These are phyloP conservation scores for Sclerotinia minor DNA, from an alignment of 2,329 filamentous ascomycete genomes.

Conservation along the genomic window DNA sequence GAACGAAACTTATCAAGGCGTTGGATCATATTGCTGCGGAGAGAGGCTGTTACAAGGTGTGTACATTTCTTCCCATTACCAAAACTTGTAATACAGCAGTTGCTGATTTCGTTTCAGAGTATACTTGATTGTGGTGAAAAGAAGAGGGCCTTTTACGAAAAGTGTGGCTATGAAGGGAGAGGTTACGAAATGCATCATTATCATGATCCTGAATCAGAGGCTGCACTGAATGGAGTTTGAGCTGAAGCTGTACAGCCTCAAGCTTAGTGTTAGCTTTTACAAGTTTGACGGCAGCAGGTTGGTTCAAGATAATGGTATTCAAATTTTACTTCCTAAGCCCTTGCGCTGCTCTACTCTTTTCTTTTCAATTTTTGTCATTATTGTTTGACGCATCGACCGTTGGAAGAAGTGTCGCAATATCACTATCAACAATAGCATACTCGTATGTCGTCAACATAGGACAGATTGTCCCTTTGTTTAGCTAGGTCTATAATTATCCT, in stretches of 20 bases:
- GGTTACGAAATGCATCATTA: constrained; percentile 97
- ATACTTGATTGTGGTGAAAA: constrained; percentile 94
- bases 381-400: background rate
- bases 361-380: background rate
- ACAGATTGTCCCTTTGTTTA: background rate
- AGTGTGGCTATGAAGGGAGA: constrained; percentile 76
- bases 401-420: too few relatives aligned
- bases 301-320: background rate
- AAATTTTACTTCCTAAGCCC: background rate
- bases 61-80: too few relatives aligned
- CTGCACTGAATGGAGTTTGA: constrained; percentile 27
- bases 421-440: background rate
- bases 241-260: background rate
- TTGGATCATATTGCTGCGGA: constrained; percentile 82
- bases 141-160: constrained; percentile 93
- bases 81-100: background rate
- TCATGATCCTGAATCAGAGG: constrained; percentile 49
- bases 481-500: background rate
- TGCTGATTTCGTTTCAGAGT: constrained; percentile 52
- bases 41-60: constrained; percentile 81
- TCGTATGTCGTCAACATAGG: background rate
- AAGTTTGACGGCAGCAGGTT: background rate
- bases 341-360: background rate
- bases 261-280: too few relatives aligned
- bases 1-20: constrained; percentile 86